A percentile compares a stretch with the other conserved stretches of the same genome.
phyloP scores from a whole-genome alignment of 805 yeast genomes.

The Blastobotrys americana region DNA sequence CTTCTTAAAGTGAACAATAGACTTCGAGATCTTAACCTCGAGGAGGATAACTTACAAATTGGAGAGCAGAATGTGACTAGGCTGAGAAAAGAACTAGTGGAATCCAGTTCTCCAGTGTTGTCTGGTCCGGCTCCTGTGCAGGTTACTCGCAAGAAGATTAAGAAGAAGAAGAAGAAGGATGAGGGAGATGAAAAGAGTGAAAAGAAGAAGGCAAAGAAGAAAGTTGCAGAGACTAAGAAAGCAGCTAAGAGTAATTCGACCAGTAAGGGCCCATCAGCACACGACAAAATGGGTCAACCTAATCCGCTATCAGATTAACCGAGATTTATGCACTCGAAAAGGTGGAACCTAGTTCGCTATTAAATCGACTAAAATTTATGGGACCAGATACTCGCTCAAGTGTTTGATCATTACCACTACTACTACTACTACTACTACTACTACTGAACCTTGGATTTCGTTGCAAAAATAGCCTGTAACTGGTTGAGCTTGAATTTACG shows the following conservation, averaged over 20 bases:
- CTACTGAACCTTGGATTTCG: too few relatives aligned
- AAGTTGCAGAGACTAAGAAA: slow-evolving; percentile 4
- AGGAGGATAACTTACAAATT: slow-evolving; percentile 11
- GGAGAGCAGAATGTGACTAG: slow-evolving; percentile 13
- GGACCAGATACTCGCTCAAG: background rate
- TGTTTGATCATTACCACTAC: too few relatives aligned
- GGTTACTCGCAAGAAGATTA: slow-evolving; percentile 27
- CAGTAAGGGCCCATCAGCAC: too few relatives aligned
- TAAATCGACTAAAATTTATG: background rate
- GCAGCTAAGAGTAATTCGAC: slow-evolving; percentile 1
- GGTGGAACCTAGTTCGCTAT: too few relatives aligned
- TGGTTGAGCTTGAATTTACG: slow-evolving; percentile 3
- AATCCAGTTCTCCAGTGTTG: background rate
- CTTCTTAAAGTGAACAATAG: slow-evolving; percentile 22
- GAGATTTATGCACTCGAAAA: too few relatives aligned
- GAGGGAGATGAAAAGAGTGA: slow-evolving; percentile 9
- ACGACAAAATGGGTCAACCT: too few relatives aligned
- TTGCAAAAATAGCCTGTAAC: background rate
- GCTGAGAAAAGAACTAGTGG: slow-evolving; percentile 8
- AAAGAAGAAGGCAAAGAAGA: slow-evolving; percentile 17
- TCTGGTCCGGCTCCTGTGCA: slow-evolving; percentile 18
- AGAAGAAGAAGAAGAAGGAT: slow-evolving; percentile 18
- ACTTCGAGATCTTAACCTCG: slow-evolving; percentile 16
- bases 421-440: too few relatives aligned
- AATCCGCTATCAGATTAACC: too few relatives aligned